phyloP scores from a whole-genome alignment of 495 filamentous ascomycete species.

The Wilcoxina mikolae region DNA sequence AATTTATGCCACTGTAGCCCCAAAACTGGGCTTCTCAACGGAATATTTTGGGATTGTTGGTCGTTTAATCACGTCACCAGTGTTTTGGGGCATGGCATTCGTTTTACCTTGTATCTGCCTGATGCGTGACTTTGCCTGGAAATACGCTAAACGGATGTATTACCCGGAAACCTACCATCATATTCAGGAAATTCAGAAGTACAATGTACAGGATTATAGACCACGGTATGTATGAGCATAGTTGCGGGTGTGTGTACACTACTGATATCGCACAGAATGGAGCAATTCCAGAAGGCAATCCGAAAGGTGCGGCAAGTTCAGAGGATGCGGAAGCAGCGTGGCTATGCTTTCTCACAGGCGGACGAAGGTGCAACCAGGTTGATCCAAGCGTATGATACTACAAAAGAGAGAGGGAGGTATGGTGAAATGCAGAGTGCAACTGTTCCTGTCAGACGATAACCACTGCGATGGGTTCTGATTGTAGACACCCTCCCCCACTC shows the following conservation, averaged over 20 bases:
- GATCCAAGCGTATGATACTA: conserved; percentile 95
- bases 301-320: conserved; percentile 97
- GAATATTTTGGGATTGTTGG: conserved; percentile 80
- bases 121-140: conserved; percentile 71
- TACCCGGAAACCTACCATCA: conserved; percentile 92
- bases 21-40: conserved; percentile 62
- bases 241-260: too few species aligned
- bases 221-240: conserved; percentile 45
- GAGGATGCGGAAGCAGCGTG: conserved; percentile 97
- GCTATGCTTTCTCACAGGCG: conserved; percentile 95
- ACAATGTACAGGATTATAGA: conserved; percentile 97
- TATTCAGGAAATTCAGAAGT: conserved; percentile 99
- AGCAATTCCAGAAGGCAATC: conserved; percentile 99
- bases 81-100: conserved; percentile 79
- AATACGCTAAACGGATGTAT: conserved; percentile 85
- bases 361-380: conserved; percentile 90
- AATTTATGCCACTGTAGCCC: conserved; percentile 79
- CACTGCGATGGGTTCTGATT: too few species aligned
- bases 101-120: conserved; percentile 71
- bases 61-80: conserved; percentile 59
- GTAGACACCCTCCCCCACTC: too few species aligned
- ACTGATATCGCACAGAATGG: conserved; percentile 49
- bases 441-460: background rate
- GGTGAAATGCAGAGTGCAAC: conserved; percentile 77
- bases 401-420: conserved; percentile 73